Conservation (phyloP, 2,329 filamentous ascomycete species). For the Diaporthe ilicicola region DNA sequence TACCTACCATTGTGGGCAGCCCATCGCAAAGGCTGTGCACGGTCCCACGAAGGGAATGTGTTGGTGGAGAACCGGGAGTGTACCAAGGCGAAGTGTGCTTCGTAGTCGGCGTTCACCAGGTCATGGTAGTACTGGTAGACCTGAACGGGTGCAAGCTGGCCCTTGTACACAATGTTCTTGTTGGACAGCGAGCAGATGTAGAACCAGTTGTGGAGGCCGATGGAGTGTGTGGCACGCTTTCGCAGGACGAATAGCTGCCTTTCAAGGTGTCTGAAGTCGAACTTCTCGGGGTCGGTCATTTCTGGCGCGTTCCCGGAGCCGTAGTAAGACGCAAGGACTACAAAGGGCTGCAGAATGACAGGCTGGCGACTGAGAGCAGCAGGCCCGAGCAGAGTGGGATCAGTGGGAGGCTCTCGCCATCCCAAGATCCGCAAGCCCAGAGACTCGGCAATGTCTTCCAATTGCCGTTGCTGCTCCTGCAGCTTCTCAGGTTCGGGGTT, state of each 20-base stretch:
- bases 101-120: conserved; percentile 94
- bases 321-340: conserved; percentile 87
- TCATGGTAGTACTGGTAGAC: conserved; percentile 99
- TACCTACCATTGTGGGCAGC: conserved; percentile 88
- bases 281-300: conserved; percentile 78
- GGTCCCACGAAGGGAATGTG: conserved; percentile 98
- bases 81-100: conserved; percentile 95
- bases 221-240: conserved; percentile 93
- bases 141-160: conserved; percentile 91
- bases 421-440: conserved; percentile 90
- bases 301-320: conserved; percentile 82
- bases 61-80: conserved; percentile 98
- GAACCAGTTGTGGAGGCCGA: conserved; percentile 98
- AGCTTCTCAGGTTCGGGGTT: conserved; percentile 93
- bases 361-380: conserved; percentile 94
- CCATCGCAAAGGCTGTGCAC: conserved; percentile 95
- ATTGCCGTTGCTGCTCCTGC: conserved; percentile 88
- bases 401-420: conserved; percentile 94
- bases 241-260: conserved; percentile 92
- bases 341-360: conserved; percentile 93
- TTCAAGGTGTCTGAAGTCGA: conserved; percentile 88
- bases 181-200: conserved; percentile 96
- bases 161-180: conserved; percentile 99
- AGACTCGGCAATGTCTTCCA: conserved; percentile 91
- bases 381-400: conserved; percentile 91